These are phyloP conservation scores for Didymella pinodella DNA, from an alignment of 2,329 filamentous ascomycete species.

Conservation along the genomic window DNA sequence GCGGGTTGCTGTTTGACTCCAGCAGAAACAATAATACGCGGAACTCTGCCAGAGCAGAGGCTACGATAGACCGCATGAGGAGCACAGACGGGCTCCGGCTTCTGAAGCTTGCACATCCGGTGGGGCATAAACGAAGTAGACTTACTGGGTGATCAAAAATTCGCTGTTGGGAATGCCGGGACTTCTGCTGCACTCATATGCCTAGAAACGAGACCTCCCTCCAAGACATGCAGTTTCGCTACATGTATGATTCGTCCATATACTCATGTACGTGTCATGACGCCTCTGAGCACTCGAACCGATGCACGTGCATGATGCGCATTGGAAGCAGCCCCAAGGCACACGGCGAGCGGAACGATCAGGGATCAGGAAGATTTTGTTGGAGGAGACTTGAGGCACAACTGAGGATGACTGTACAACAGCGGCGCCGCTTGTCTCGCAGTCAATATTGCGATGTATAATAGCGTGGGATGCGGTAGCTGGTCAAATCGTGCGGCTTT, in stretches of 20 bases:
- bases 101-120: neutral
- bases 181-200: neutral
- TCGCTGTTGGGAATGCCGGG: neutral
- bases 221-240: neutral
- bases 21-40: neutral
- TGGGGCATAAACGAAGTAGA: neutral
- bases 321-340: neutral
- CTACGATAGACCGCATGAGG: neutral
- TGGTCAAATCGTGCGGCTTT: neutral
- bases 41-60: constrained; percentile 1
- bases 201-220: neutral
- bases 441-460: neutral
- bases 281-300: neutral
- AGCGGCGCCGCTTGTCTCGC: neutral
- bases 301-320: neutral
- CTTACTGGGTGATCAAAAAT: neutral
- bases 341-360: neutral
- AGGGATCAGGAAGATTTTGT: neutral
- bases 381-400: neutral
- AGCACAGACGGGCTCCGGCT: neutral
- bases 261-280: neutral
- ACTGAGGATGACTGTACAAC: neutral
- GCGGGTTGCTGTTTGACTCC: neutral
- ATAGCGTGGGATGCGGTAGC: neutral
- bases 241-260: neutral